Evolutionary conservation across 164 flowering plant genomes (phyloP).

Genomic region (Piper longum): DNA sequence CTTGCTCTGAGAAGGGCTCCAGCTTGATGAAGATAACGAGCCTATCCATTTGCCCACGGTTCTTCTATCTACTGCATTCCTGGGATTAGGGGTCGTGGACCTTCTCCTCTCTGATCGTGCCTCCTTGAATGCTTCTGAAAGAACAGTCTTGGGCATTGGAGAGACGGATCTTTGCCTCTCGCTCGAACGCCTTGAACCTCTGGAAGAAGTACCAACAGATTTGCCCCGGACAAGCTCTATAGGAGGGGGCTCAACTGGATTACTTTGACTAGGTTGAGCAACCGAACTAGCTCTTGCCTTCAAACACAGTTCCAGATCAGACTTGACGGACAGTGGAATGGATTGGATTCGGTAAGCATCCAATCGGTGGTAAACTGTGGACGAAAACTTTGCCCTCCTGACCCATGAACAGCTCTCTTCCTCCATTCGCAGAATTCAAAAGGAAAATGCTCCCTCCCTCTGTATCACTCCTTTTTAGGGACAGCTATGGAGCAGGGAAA

Average conservation of each 20-base stretch:
- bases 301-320: constrained; percentile 15
- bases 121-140: constrained; percentile 62
- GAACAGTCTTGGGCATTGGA: constrained; percentile 31
- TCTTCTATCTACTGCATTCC: constrained; percentile 29
- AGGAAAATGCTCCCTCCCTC: background rate
- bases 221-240: background rate
- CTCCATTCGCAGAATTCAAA: constrained; percentile 21
- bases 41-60: constrained; percentile 9
- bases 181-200: constrained; percentile 3
- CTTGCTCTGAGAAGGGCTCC: constrained; percentile 30
- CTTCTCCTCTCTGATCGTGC: constrained; percentile 43
- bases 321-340: constrained; percentile 18
- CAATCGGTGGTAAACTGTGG: constrained; percentile 49
- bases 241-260: background rate
- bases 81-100: constrained; percentile 49
- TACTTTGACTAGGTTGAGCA: constrained; percentile 2
- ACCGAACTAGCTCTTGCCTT: constrained; percentile 23
- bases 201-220: background rate
- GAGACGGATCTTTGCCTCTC: constrained; percentile 47
- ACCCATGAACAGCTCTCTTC: constrained; percentile 68
- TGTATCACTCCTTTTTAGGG: too few relatives aligned
- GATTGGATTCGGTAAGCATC: constrained; percentile 33
- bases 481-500: background rate
- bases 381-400: constrained; percentile 71
- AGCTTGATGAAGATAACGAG: constrained; percentile 3